Base-by-base conservation (phyloP, 768 basidiomycete genomes). In the Astraeus odoratus region DNA sequence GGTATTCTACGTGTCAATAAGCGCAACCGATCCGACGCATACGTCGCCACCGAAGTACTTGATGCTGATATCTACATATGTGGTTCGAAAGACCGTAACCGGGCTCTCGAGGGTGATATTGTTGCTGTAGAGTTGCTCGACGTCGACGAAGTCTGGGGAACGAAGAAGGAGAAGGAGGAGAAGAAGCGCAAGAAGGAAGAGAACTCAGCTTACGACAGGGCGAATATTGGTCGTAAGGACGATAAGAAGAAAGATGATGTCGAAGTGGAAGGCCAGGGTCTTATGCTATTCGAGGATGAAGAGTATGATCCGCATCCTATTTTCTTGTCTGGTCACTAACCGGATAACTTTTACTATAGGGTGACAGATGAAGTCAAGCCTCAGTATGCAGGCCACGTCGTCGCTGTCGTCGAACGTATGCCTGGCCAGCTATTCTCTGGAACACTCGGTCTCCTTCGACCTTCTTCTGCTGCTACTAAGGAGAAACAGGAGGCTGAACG, bases 181-280 rank as follows among this genome's bases (percentile, higher is more conserved):
- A 99, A 99, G 83, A 98, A 99, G 73, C 78, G 95, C 59, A 98
- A 98, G 72, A 99, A 99, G 78, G 96, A 98, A 69, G 96, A 98
- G 69, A 96, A 94, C 61, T 84, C 92, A 23, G 90, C 93, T 0
- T 97, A 93, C 64, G 95, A 98, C 58, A 89, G 83, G 64, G 74
- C 81, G 5, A 73, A 68, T 34, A 77, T 72, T 27, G 85, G 82
- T 48, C 80, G 89, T 55, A 93, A 90, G 68, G 90, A 93, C 58
- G 95, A 98, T 72, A 99, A 99, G 81, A 98, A 98, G 78, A 97
- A 97, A 71, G 96, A 99, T 57, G 96, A 98, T 58, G 95, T 99
- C 24, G 96, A 99, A 64, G 96, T 99, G 23, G 96, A 99, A 69
- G 96, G 96, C 2, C 96, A 99, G 66, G 95, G 95, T 5, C 67